Evolutionary conservation across 441 rosid species (phyloP).

Genomic region (Flueggea neowawraea): DNA sequence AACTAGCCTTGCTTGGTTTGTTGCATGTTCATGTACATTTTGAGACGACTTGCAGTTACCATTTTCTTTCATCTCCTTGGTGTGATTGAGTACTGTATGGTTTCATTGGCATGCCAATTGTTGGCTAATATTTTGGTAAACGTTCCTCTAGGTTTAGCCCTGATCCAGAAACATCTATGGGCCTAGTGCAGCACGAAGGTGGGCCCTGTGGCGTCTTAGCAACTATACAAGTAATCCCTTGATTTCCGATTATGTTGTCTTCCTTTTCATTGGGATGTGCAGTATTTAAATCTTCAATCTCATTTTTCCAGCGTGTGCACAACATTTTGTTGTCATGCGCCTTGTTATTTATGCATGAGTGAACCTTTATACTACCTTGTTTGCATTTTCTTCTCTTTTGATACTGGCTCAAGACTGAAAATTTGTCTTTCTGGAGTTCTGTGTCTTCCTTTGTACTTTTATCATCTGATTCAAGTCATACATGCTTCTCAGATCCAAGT

Average conservation of each 20-base stretch:
- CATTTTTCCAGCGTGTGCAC: neutral
- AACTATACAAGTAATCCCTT: slow-evolving; percentile 74
- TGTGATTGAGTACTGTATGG: neutral
- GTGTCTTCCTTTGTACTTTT: no score
- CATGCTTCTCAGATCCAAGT: no score
- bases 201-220: slow-evolving; percentile 99
- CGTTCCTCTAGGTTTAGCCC: slow-evolving; percentile 76
- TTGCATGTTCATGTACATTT: neutral
- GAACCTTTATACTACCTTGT: neutral
- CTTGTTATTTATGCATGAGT: neutral
- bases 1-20: no score
- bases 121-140: slow-evolving; percentile 32
- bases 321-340: no score
- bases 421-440: no score
- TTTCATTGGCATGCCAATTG: slow-evolving; percentile 11
- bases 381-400: no score
- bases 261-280: slow-evolving; percentile 10
- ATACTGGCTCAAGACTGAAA: no score
- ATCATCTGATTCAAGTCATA: no score
- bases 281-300: slow-evolving; percentile 4
- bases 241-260: slow-evolving; percentile 23
- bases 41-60: no score
- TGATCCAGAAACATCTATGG: slow-evolving; percentile 96
- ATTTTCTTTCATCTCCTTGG: slow-evolving; percentile 4
- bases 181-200: slow-evolving; percentile 99